Conservation (phyloP, 805 yeast species). For the Yarrowia sp. region DNA sequence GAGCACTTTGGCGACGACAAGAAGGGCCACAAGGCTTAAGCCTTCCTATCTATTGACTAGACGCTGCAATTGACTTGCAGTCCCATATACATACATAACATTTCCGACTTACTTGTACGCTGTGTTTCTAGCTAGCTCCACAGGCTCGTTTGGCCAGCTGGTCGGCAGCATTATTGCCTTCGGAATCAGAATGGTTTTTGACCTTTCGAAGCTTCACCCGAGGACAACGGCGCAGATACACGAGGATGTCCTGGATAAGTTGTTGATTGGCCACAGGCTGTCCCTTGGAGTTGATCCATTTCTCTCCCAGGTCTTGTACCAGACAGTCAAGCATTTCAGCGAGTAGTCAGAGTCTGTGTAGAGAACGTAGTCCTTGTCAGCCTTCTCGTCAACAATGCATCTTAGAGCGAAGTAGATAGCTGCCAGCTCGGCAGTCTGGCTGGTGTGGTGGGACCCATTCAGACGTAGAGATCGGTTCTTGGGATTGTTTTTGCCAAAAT, state of each 20-base stretch:
- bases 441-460: neutral
- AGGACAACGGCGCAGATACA: neutral
- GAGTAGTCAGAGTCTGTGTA: neutral
- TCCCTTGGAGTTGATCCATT: neutral
- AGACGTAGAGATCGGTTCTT: neutral
- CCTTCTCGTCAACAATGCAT: neutral
- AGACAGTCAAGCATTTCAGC: neutral
- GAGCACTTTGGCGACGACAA: constrained; percentile 2
- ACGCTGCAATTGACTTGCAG: neutral
- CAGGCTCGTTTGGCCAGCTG: neutral
- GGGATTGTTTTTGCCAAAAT: neutral
- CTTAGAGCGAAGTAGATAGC: neutral
- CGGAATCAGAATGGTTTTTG: neutral
- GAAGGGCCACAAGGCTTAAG: neutral
- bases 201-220: neutral
- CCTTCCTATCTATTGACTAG: neutral
- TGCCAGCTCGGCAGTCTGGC: neutral
- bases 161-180: neutral
- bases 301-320: neutral
- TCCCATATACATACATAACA: neutral
- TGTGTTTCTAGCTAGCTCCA: too few relatives aligned
- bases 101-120: neutral
- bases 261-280: neutral
- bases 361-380: neutral
- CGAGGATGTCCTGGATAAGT: neutral